These are phyloP conservation scores for Dimargaris xerosporica DNA, from an alignment of 192 early-diverging fungal genomes.

Conservation along the genomic window DNA sequence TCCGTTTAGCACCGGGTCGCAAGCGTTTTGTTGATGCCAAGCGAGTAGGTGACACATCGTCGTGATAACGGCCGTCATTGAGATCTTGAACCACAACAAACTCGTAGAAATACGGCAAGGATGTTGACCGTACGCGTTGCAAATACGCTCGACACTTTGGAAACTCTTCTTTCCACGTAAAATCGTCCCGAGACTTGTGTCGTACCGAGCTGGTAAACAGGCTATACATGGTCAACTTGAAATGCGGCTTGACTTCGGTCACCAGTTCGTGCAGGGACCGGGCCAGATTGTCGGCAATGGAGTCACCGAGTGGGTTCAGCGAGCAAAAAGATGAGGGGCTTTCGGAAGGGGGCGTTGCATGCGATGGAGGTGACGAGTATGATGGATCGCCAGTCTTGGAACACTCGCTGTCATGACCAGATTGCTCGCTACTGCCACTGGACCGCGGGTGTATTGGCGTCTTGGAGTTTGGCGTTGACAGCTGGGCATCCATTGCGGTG, in stretches of 20 bases:
- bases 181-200: slow-evolving; percentile 36
- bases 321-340: not conserved
- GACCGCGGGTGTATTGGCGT: too few species aligned
- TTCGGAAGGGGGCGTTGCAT: too few species aligned
- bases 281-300: not conserved
- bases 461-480: too few species aligned
- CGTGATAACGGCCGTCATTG: slow-evolving; percentile 66
- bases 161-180: slow-evolving; percentile 75
- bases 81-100: slow-evolving; percentile 44
- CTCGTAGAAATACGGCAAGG: slow-evolving; percentile 20
- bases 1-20: slow-evolving; percentile 21
- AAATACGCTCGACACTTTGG: slow-evolving; percentile 30
- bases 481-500: not conserved
- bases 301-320: not conserved
- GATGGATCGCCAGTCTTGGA: too few species aligned
- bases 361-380: too few species aligned
- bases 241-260: slow-evolving; percentile 19
- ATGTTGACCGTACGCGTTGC: slow-evolving; percentile 15
- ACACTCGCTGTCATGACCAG: too few species aligned
- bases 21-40: slow-evolving; percentile 17
- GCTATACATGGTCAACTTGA: slow-evolving; percentile 43
- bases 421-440: too few species aligned
- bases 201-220: slow-evolving; percentile 50
- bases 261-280: not conserved
- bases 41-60: slow-evolving; percentile 22